phyloP scores from a whole-genome alignment of 148 eudicot genomes.

The Nyssa sinensis region DNA sequence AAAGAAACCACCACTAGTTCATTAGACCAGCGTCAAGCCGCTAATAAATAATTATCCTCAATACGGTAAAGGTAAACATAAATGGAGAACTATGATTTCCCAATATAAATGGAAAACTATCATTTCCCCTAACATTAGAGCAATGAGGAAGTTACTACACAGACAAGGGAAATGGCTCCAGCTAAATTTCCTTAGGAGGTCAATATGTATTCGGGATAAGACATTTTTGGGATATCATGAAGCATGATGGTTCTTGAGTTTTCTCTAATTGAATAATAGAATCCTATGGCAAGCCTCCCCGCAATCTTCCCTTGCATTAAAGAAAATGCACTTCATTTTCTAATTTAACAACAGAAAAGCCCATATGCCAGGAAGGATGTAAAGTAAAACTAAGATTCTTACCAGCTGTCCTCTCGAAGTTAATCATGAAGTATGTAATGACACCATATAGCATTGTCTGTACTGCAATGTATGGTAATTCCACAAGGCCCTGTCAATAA shows the following conservation, averaged over 20 bases:
- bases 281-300: neutral
- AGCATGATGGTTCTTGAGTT: neutral
- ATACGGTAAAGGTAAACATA: too few relatives aligned
- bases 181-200: neutral
- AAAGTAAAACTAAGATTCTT: slow-evolving; percentile 21
- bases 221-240: neutral
- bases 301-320: neutral
- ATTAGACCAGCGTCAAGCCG: too few relatives aligned
- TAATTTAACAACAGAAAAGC: neutral
- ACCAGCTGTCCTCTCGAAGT: slow-evolving; percentile 66
- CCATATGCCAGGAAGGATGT: neutral
- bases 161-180: neutral
- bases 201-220: neutral
- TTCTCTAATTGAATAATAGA: neutral
- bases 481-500: slow-evolving; percentile 64
- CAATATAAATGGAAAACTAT: too few relatives aligned
- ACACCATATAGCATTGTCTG: slow-evolving; percentile 66
- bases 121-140: too few relatives aligned
- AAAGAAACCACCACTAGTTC: neutral
- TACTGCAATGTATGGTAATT: slow-evolving; percentile 63
- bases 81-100: too few relatives aligned
- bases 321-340: slow-evolving; percentile 5
- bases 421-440: slow-evolving; percentile 86
- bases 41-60: too few relatives aligned
- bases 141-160: too few relatives aligned